Evolutionary conservation across 129 eudicot genomes (phyloP), one percentile per base, ranked within the genome.

Genomic region (Chrysanthemum seticuspe): DNA sequence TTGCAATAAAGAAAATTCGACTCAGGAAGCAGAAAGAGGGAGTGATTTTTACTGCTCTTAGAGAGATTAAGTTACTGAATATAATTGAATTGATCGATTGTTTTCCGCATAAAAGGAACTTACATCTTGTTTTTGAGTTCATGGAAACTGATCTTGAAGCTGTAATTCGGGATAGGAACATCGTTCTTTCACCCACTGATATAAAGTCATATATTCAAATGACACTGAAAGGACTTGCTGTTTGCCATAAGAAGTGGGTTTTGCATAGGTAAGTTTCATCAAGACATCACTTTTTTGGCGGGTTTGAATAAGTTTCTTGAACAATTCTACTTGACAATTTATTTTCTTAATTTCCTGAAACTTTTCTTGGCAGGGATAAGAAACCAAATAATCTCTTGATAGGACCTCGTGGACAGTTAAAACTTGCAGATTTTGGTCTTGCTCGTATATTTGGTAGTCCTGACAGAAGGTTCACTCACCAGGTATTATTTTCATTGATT

Each of bases 81-180:
- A 88, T 94, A 53, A 94, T 94, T 0, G 93, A 88, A 80, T 74
- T 94, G 83, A 94, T 86, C 21, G 99, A 94, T 80, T 90, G 93
- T 13, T 94, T 90, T 44, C 99, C 99, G 57, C 97, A 94, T 74
- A 94, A 94, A 67, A 96, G 91, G 21, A 88, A 94, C 72, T 82
- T 94, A 72, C 99, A 94, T 80, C 96, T 94, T 63, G 99, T 94
- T 70, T 94, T 94, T 78, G 96, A 90, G 82, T 94, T 90, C 74
- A 94, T 94, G 99, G 99, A 94, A 80, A 94, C 94, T 59, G 99
- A 94, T 81, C 89, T 94, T n/a, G 99, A 94, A 85, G 97, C 99
- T 54, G 97, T 94, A 25, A 94, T 94, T 76, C 91, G 99, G 50
- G 97, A 94, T 80, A 84, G 96, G 53, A 90, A 94, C 76, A 90